Percentiles rank a stretch among this genome's conserved stretches.
These are phyloP conservation scores for Yarrowia divulgata DNA, from an alignment of 805 yeast species.

Conservation along the genomic window DNA sequence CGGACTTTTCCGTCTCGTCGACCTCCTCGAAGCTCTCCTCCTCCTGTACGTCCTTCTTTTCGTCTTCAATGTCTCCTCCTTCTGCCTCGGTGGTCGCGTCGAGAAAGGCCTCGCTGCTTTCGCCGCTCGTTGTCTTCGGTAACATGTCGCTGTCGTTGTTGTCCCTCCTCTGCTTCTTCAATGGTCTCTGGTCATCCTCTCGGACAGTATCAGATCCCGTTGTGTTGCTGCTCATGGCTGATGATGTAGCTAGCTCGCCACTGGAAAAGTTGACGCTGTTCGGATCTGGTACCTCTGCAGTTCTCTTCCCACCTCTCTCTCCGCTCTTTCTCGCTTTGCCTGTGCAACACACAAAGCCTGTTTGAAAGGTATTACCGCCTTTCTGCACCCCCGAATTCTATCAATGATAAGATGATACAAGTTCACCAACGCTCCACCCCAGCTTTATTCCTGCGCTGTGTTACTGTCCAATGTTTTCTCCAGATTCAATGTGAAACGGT, in stretches of 20 bases:
- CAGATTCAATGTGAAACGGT: not conserved
- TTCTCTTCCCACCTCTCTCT: not conserved
- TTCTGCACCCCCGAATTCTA: constrained; percentile 3
- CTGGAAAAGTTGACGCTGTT: too few species aligned
- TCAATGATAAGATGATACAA: constrained; percentile 4
- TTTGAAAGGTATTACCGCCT: not conserved
- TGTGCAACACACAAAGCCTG: constrained; percentile 1
- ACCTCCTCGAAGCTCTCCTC: not conserved
- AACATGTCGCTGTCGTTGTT: not conserved
- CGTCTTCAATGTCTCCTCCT: constrained; percentile 1
- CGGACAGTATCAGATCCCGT: constrained; percentile 5
- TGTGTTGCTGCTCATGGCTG: constrained; percentile 1
- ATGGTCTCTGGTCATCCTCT: constrained; percentile 4
- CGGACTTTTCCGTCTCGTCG: not conserved
- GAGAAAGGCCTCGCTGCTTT: not conserved
- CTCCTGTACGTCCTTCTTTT: not conserved
- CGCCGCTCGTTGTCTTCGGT: not conserved
- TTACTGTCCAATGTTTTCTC: not conserved
- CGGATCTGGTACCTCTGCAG: not conserved
- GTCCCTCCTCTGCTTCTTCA: constrained; percentile 5
- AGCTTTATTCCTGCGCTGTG: not conserved
- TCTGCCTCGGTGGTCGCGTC: constrained; percentile 22
- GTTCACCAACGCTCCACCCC: not conserved
- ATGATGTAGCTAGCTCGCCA: not conserved
- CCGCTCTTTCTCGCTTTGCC: not conserved